Evolutionary conservation across 495 filamentous ascomycete species (phyloP), one percentile per base, ranked within the genome.

Genomic region (Talaromyces proteolyticus): DNA sequence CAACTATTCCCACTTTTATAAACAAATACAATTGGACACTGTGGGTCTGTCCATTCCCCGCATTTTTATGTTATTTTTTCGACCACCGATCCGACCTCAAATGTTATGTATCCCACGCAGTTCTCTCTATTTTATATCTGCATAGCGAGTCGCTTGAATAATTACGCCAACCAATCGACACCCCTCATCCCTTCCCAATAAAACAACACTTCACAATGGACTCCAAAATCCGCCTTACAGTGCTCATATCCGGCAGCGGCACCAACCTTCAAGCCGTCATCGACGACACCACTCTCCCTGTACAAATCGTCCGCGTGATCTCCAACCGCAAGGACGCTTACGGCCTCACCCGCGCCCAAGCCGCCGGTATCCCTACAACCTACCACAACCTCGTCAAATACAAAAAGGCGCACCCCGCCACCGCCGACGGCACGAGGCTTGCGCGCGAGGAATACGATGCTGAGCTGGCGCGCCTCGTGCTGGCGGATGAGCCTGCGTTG

Each of bases 251-350:
- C 50, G 91, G 88, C 61, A 82, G 77, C 55, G 92, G 92, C 53
- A 80, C 87, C 43, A 96, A 96, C 62, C 81, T 97, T 20, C 90
- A 95, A 72, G 90, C 90, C 25, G 77, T 96, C 36, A 93, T 96
- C 58, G 86, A 95, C 66, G 84, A 86, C 16, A 66, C 69, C 18
- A 57, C 65, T 6, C 76, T 88, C 48, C 78, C 86, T 50, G 63
- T 81, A 36, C 73, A 68, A 24, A 88, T 96, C 55, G 65, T 86
- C 24, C 84, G 86, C 38, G 87, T 96, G 6, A 79, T 94, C 23
- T 89, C 86, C 41, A 96, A 96, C 72, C 80, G 85, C 52, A 85
- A 85, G 63, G 74, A 81, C 50, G 92, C 89, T 34, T 88, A 80
- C 57, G 91, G 91, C 23, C 82, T 89, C 37, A 78, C 76, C 44